Conservation (phyloP, 495 filamentous ascomycete species). For the Podospora fimiseda region DNA sequence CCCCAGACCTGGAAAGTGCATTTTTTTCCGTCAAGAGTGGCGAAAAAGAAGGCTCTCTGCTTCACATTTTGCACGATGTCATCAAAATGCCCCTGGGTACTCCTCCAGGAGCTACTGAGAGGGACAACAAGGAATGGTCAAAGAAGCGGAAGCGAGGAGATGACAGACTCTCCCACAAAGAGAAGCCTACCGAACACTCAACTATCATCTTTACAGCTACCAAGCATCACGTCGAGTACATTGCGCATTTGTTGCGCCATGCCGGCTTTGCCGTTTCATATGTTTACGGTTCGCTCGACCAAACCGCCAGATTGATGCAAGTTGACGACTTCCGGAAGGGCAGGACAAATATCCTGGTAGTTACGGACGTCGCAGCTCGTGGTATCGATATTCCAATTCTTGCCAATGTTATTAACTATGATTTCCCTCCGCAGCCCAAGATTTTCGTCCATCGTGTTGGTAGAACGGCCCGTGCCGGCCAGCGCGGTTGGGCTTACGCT, state of each 20-base stretch:
- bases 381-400: constrained; percentile 97
- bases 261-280: constrained; percentile 86
- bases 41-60: constrained; percentile 87
- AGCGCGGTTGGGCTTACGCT: constrained; percentile 89
- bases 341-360: constrained; percentile 83
- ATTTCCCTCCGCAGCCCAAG: constrained; percentile 95
- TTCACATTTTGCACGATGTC: constrained; percentile 82
- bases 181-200: constrained; percentile 67
- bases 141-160: constrained; percentile 65
- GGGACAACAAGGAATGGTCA: constrained; percentile 40
- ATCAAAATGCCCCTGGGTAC: constrained; percentile 85
- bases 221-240: constrained; percentile 96
- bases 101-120: constrained; percentile 45
- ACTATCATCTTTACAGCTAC: constrained; percentile 93
- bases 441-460: constrained; percentile 95
- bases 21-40: constrained; percentile 89
- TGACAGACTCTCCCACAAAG: constrained; percentile 38
- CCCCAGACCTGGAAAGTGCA: constrained; percentile 83
- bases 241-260: constrained; percentile 62
- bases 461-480: constrained; percentile 87
- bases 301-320: constrained; percentile 83
- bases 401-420: constrained; percentile 97
- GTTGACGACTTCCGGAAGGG: constrained; percentile 82
- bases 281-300: constrained; percentile 88
- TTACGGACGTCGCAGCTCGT: constrained; percentile 93